Base-by-base conservation (phyloP, 176 grass and related monocot species). In the Oryza punctata region DNA sequence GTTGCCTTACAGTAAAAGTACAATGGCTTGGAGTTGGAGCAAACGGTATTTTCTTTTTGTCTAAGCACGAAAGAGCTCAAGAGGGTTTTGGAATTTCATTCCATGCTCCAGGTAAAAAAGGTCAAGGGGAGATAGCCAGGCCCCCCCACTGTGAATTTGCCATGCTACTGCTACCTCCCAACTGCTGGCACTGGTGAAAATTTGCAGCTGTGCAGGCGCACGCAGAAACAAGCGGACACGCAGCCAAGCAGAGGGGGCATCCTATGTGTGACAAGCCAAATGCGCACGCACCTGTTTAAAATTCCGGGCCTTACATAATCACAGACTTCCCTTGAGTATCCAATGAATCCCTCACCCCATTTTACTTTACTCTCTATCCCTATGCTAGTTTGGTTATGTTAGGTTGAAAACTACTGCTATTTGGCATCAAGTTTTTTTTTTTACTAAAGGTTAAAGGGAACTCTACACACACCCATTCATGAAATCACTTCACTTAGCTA, bases 151-250 rank as follows among this genome's bases (percentile, higher is more conserved):
- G 83, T 60, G 83, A 21, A 70, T 69, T 54, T 70, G 65, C 65
- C 4, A 15, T 33, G 52, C 49, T 13, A 63, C 50, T 25, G 27
- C 29, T 75, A 23, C 57, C n/a, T 59, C 63, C 63, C 67, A 70
- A 45, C 83, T 70, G 67, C 52, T 49, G 40, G 28, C 38, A 13
- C 52, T 72, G 76, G 18, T 41, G 47, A 79, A 79, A 72, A 61
- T 44, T 63, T 61, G 70, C 81, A 65, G 69, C 71, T 29, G 30
- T 75, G 83, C 41, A 18, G 23, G 11, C 7, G 12, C 40, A 24
- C 23, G 35, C 82, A 68, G 73, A 38, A 77, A 69, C 82, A 29
- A 77, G 60, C 83, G 46, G 52, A 54, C 75, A 78, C 83, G 13
- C 50, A 63, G 54, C 25, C 57, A 35, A 4, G 12, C 57, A 66